Conservation (phyloP, 2,329 filamentous ascomycete species). For the Leptographium radiaticola region DNA sequence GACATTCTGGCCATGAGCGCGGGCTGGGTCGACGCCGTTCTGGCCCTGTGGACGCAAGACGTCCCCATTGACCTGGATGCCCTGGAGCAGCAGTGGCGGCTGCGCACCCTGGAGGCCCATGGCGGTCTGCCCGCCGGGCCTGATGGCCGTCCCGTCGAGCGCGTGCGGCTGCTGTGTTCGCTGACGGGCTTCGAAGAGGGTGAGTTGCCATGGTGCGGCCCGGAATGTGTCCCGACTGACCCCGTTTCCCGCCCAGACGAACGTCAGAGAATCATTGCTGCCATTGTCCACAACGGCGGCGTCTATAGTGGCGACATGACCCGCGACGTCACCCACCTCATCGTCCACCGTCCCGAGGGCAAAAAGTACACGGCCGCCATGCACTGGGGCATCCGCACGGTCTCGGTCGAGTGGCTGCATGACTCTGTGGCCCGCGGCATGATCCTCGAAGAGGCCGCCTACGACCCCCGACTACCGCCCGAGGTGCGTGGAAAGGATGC, state of each 20-base stretch:
- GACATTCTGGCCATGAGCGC: conserved; percentile 74
- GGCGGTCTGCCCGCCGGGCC: conserved; percentile 25
- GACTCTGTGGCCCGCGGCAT: conserved; percentile 77
- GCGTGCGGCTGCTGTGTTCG: conserved; percentile 35
- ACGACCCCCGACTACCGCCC: conserved; percentile 58
- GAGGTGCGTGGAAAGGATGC: conserved; percentile 67
- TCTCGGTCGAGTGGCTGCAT: conserved; percentile 73
- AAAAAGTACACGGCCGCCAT: conserved; percentile 86
- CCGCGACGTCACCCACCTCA: conserved; percentile 72
- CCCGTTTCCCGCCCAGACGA: conserved; percentile 33
- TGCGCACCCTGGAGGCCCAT: conserved; percentile 48
- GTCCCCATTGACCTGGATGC: conserved; percentile 57
- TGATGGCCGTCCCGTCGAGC: conserved; percentile 16
- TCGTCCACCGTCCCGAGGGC: conserved; percentile 65
- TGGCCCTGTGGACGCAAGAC: conserved; percentile 68
- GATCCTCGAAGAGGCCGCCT: conserved; percentile 77
- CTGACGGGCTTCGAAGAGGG: conserved; percentile 44
- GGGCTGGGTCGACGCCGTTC: conserved; percentile 74
- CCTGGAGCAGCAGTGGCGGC: conserved; percentile 53
- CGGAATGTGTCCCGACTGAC: too few species aligned
- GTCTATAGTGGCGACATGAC: conserved; percentile 80
- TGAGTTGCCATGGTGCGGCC: neutral
- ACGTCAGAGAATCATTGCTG: conserved; percentile 56
- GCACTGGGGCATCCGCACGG: conserved; percentile 66
- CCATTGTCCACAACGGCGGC: conserved; percentile 59